These are phyloP conservation scores for Chrysanthemum makinoi DNA, from an alignment of 129 eudicot genomes.

Conservation along the genomic window DNA sequence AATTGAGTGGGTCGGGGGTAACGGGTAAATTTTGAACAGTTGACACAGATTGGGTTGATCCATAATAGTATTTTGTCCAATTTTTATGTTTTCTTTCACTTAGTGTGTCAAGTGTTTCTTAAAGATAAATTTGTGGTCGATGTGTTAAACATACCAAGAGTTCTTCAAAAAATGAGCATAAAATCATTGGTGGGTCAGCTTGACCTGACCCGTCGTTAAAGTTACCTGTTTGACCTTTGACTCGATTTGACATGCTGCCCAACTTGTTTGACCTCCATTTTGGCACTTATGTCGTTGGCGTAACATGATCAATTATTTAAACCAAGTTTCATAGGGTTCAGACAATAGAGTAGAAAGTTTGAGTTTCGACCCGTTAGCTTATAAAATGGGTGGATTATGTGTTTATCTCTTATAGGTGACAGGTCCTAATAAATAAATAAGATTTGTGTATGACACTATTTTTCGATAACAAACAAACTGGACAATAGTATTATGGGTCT, in stretches of 20 bases:
- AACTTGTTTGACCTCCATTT: neutral
- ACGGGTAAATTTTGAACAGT: neutral
- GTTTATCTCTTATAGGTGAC: too few relatives aligned
- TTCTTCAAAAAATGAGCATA: neutral
- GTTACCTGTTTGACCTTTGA: neutral
- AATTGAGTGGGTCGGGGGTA: neutral
- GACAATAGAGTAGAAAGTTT: neutral
- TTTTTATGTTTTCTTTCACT: too few relatives aligned
- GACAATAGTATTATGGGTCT: neutral
- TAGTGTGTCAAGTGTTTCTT: too few relatives aligned
- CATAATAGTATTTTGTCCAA: too few relatives aligned
- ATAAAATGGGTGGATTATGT: neutral
- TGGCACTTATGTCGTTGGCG: neutral
- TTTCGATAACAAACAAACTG: too few relatives aligned
- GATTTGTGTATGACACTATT: too few relatives aligned
- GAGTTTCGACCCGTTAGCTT: neutral
- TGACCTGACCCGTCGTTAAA: neutral
- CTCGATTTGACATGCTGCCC: neutral
- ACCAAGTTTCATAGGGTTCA: neutral
- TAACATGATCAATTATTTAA: neutral
- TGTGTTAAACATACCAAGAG: too few relatives aligned
- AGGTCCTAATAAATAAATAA: too few relatives aligned
- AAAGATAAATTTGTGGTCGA: too few relatives aligned
- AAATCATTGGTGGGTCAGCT: neutral
- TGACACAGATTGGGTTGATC: too few relatives aligned